phyloP scores from a whole-genome alignment of 1,284 basidiomycete genomes.

The Pholiota adiposa region DNA sequence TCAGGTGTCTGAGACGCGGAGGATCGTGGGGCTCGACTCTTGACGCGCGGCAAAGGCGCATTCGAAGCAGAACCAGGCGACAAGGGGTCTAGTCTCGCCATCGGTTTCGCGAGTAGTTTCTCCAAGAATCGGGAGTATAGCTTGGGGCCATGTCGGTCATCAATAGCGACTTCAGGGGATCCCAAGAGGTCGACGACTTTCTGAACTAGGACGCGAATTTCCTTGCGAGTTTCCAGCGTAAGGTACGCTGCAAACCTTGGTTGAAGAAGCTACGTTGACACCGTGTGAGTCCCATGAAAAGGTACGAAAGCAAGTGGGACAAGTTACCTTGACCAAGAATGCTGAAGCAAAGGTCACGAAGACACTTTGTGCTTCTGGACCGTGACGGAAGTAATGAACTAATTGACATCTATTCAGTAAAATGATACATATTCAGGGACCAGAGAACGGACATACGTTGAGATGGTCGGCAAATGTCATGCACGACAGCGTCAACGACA shows the following conservation, averaged over 20 bases:
- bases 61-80: constrained; percentile 27
- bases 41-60: constrained; percentile 24
- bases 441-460: constrained; percentile 47
- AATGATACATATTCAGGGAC: constrained; percentile 4
- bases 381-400: constrained; percentile 72
- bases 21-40: constrained; percentile 15
- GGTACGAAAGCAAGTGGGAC: not conserved
- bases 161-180: constrained; percentile 68
- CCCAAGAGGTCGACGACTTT: constrained; percentile 67
- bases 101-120: constrained; percentile 63
- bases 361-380: constrained; percentile 82
- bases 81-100: constrained; percentile 46
- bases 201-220: constrained; percentile 65
- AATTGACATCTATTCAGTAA: not conserved
- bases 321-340: constrained; percentile 73
- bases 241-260: constrained; percentile 70
- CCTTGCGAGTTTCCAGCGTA: constrained; percentile 54
- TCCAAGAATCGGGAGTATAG: constrained; percentile 77
- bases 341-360: constrained; percentile 86
- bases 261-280: constrained; percentile 60
- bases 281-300: not conserved
- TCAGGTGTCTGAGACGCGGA: constrained; percentile 12
- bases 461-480: constrained; percentile 58
- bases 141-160: constrained; percentile 76
- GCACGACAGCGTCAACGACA: constrained; percentile 66